Evolutionary conservation across 768 basidiomycete genomes (phyloP), one percentile per base, ranked within the genome.

Genomic region (Lactarius evosmus): DNA sequence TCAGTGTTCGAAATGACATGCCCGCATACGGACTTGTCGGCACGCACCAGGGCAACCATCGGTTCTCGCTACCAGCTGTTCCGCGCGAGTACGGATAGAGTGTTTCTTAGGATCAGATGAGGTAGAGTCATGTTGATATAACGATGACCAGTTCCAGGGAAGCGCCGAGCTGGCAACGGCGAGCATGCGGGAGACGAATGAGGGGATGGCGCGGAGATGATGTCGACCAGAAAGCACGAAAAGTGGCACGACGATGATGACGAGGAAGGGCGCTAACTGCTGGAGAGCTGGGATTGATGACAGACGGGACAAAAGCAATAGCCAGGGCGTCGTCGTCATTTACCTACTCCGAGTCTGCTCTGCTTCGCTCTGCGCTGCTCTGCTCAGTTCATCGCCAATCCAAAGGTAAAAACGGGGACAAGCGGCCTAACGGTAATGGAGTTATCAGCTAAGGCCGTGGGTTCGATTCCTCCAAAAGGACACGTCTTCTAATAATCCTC

Each of bases 91-190:
- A 32, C 85, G 80, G 30, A 76, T 69, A 19, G 55, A 9, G 11
- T 78, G 74, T 70, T 80, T 83, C 74, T 74, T 79, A 22, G 78
- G 72, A 70, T 78, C 84, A 69, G 78, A 79, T 33, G 66, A 2
- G n/a, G 19, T 1, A 17, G 52, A 19, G 7, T 36, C 70, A 25
- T 72, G 70, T 34, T 62, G 44, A 36, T 66, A 50, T 27, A 41
- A 34, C 16, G 68, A 58, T 11, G 52, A 77, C 85, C 87, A 88
- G 66, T 82, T 80, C 88, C 87, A 91, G 17, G 85, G 83, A 30
- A 89, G 74, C 41, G 77, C 74, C 29, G 80, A 72, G n/a, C 80
- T 79, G 33, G 88, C 70, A 58, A 75, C 78, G 65, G 87, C 84
- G 59, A 91, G 78, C 62, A 86, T 83, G 85, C 88, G 79, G 65